Base-by-base conservation (phyloP, 257 asterid species). In the Solanum clarkiae region DNA sequence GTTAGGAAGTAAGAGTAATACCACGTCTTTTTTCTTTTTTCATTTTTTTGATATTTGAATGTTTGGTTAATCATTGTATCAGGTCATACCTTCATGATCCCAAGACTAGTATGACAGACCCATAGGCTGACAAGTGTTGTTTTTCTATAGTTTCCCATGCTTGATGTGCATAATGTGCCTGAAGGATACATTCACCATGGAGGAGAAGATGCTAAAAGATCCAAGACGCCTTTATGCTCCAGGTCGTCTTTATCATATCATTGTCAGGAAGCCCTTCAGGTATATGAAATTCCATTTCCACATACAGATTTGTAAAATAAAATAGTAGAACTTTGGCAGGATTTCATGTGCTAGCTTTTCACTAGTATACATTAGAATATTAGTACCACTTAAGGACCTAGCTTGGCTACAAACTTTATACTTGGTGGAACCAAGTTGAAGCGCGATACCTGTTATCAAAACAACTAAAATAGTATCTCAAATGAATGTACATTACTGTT, bases 161-260 rank as follows among this genome's bases (percentile, higher is more conserved):
- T 91, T 97, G 94, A 55, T 97, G 88, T 95, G 99, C 93, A 80
- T 97, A 86, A 90, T 89, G 93, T 97, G 99, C 96, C 88, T 97
- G 89, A 97, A 94, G 90, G 99, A 97, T 85, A 97, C 98, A 11
- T 97, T 95, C 93, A 95, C 97, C 44, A 81, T 92, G 45, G 99
- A 97, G 92, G 94, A 92, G 91, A 94, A 94, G 92, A 95, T 91
- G 98, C 94, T 97, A 69, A 91, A 92, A 89, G 99, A 97, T 88
- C 97, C 99, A 16, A 94, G 98, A 88, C 96, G 99, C 62, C 91
- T 97, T 63, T 97, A 97, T 86, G 99, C 98, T 47, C 98, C 99
- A 36, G 99, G 99, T 84, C 98, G 99, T 14, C 99, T 97, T 80
- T 95, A 97, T 84, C 99, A 97, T 91, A 92, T 97, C 86, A 90